Percentiles rank a stretch among this genome's conserved stretches.
phyloP scores from a whole-genome alignment of 148 eudicot genomes.

The Silene uniflora region DNA sequence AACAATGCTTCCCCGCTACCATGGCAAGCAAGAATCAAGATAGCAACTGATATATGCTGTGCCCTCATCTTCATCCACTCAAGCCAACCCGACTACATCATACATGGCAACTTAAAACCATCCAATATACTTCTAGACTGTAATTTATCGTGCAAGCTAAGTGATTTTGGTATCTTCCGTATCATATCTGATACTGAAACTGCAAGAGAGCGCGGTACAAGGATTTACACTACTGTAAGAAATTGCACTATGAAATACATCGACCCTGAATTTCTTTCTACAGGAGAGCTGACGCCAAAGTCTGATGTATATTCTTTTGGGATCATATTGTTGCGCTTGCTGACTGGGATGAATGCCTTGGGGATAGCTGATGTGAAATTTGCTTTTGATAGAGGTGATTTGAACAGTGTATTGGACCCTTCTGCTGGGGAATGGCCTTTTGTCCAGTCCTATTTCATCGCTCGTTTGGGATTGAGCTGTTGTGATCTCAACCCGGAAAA shows the following conservation, averaged over 20 bases:
- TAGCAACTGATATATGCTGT: conserved; percentile 74
- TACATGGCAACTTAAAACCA: conserved; percentile 70
- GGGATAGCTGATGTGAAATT: conserved; percentile 57
- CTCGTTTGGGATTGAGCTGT: conserved; percentile 58
- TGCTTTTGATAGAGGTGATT: conserved; percentile 47
- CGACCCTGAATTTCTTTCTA: conserved; percentile 42
- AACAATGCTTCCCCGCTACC: conserved; percentile 62
- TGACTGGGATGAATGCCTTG: conserved; percentile 56
- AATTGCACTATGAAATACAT: conserved; percentile 49
- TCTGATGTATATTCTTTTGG: conserved; percentile 84
- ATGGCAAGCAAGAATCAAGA: conserved; percentile 71
- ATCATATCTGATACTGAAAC: conserved; percentile 12
- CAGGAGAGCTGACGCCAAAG: not conserved
- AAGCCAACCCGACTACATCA: conserved; percentile 39
- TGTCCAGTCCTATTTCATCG: conserved; percentile 68
- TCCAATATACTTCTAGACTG: conserved; percentile 59
- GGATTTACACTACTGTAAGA: conserved; percentile 38
- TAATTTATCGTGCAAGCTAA: conserved; percentile 54
- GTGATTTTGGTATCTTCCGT: conserved; percentile 45
- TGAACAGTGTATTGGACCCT: conserved; percentile 48
- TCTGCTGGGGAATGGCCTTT: conserved; percentile 94
- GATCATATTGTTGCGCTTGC: conserved; percentile 47
- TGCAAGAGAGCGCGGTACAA: conserved; percentile 28
- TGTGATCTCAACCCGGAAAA: conserved; percentile 35
- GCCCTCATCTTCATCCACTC: conserved; percentile 77